Evolutionary conservation across 208 protist genomes (phyloP).

Genomic region (Crithidia expoeki): DNA sequence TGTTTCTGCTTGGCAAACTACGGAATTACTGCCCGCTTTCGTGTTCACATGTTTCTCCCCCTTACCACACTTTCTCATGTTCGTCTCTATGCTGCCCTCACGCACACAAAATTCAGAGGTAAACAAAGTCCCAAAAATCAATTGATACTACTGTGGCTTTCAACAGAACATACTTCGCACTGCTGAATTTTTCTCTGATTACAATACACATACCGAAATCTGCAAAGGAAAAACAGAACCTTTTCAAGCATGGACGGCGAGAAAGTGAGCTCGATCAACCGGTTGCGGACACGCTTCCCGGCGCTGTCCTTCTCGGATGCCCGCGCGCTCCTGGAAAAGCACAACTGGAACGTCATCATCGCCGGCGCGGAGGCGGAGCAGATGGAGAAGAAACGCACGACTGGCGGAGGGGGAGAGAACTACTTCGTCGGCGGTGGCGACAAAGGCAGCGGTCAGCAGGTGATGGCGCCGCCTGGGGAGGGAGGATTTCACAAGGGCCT

Average conservation of each 20-base stretch:
- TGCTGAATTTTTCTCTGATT: background rate
- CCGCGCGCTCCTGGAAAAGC: slow-evolving; percentile 32
- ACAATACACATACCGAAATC: slow-evolving; percentile 11
- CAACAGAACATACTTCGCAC: no score
- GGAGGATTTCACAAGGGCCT: background rate
- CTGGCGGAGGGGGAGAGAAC: slow-evolving; percentile 19
- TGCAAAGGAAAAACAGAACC: background rate
- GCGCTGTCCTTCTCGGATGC: slow-evolving; percentile 39
- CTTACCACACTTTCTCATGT: no score
- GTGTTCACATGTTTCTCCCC: no score
- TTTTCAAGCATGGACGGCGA: slow-evolving; percentile 32
- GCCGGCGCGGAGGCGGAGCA: slow-evolving; percentile 36
- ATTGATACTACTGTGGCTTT: no score
- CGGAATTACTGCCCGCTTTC: no score
- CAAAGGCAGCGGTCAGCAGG: slow-evolving; percentile 58
- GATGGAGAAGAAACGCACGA: slow-evolving; percentile 16
- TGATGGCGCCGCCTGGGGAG: slow-evolving; percentile 38
- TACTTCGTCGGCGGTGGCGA: slow-evolving; percentile 66
- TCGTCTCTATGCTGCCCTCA: no score
- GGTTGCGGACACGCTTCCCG: slow-evolving; percentile 45
- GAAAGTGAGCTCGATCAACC: slow-evolving; percentile 33
- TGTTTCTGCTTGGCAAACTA: no score
- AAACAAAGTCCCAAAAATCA: no score
- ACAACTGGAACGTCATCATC: slow-evolving; percentile 45
- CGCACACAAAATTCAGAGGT: no score